Conservation (phyloP, 164 flowering plant species). For the Santalum album region DNA sequence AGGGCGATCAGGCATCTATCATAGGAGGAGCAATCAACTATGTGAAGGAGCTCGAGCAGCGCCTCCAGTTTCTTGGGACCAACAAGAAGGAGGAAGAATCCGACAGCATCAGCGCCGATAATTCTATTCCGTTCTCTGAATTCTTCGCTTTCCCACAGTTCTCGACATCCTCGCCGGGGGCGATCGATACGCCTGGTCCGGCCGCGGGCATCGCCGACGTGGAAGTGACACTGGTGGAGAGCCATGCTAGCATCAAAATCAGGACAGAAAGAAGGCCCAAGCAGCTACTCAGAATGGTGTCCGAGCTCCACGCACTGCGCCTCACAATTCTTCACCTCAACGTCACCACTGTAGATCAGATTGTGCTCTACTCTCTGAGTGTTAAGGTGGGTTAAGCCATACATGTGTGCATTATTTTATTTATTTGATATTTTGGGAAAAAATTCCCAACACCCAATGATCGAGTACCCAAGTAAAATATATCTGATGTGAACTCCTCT, state of each 20-base stretch:
- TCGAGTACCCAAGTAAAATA: too few species aligned
- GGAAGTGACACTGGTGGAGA: conserved; percentile 82
- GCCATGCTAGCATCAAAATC: conserved; percentile 76
- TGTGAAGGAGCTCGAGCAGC: conserved; percentile 86
- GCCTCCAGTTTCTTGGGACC: conserved; percentile 49
- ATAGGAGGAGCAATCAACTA: conserved; percentile 91
- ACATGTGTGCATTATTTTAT: too few species aligned
- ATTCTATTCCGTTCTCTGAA: conserved; percentile 34
- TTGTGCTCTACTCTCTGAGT: conserved; percentile 67
- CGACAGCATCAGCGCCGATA: conserved; percentile 9
- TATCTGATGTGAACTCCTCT: too few species aligned
- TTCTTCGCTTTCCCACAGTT: conserved; percentile 60
- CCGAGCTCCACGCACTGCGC: conserved; percentile 44
- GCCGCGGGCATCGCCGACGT: conserved; percentile 43
- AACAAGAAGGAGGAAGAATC: conserved; percentile 17
- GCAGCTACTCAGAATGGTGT: conserved; percentile 62
- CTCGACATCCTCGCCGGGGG: conserved; percentile 16
- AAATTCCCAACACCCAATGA: too few species aligned
- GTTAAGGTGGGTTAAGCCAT: conserved; percentile 60
- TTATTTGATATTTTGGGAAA: neutral
- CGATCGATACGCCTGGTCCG: neutral
- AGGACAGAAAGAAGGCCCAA: conserved; percentile 44
- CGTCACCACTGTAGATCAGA: conserved; percentile 48
- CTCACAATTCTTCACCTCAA: conserved; percentile 75
- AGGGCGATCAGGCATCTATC: conserved; percentile 98